Percentiles rank a stretch among this genome's conserved stretches.
These are phyloP conservation scores for Aspergillus homomorphus DNA, from an alignment of 495 filamentous ascomycete genomes.

Conservation along the genomic window DNA sequence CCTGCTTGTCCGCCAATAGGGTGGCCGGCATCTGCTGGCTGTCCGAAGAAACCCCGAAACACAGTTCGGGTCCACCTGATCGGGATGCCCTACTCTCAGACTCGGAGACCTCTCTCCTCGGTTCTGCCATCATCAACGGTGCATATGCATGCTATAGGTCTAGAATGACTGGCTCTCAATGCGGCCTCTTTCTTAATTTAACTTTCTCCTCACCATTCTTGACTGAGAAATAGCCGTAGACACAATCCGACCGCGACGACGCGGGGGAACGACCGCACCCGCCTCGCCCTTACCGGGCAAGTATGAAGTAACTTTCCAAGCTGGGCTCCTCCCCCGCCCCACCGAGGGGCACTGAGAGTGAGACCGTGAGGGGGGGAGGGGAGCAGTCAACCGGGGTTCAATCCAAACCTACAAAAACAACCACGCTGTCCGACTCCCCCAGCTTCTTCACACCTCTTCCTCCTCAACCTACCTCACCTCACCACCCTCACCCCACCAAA, in stretches of 20 bases:
- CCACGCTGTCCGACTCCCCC: not conserved
- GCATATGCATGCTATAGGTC: too few relatives aligned
- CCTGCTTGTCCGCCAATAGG: not conserved
- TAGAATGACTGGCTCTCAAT: too few relatives aligned
- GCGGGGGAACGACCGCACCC: not conserved
- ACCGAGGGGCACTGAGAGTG: not conserved
- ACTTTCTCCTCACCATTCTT: too few relatives aligned
- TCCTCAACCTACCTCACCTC: not conserved
- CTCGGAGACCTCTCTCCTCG: not conserved
- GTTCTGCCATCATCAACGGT: not conserved
- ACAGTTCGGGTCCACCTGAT: not conserved
- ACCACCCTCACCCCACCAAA: not conserved
- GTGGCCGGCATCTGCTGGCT: not conserved
- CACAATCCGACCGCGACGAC: not conserved
- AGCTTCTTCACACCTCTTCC: not conserved
- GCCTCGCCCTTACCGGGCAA: not conserved
- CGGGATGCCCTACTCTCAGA: not conserved
- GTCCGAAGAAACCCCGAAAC: slow-evolving; percentile 4
- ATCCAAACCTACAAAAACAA: not conserved
- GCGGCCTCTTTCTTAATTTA: too few relatives aligned
- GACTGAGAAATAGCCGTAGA: too few relatives aligned
- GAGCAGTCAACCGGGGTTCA: not conserved
- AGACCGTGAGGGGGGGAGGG: not conserved
- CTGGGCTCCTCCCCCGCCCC: not conserved
- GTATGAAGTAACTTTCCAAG: not conserved